Evolutionary conservation across 73 alveolate species (phyloP).

Genomic region (Paramecium tetraurelia): DNA sequence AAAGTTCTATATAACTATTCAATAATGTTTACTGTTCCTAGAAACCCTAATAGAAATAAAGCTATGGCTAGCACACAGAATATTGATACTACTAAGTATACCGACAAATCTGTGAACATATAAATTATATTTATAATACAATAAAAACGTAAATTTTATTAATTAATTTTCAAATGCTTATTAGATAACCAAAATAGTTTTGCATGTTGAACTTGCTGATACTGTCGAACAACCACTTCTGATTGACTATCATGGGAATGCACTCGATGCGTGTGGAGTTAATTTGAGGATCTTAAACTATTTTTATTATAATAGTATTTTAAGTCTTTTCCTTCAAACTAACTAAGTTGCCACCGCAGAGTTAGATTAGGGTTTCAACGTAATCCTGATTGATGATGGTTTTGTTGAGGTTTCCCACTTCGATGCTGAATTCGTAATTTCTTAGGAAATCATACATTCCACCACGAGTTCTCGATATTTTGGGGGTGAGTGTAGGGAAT

Average conservation of each 20-base stretch:
- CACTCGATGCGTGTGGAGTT: background rate
- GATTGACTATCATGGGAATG: background rate
- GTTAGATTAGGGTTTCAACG: background rate
- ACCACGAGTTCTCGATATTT: background rate
- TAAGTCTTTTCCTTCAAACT: background rate
- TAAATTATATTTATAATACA: background rate
- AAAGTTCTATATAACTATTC: background rate
- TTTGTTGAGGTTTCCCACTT: background rate
- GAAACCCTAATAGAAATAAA: background rate
- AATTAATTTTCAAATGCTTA: background rate
- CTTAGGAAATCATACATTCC: background rate
- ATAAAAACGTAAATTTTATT: background rate
- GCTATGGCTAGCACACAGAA: background rate
- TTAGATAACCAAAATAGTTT: background rate
- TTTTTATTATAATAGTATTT: background rate
- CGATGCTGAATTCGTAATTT: background rate
- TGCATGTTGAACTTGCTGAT: background rate
- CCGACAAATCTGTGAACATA: constrained; percentile 32
- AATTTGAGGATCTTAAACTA: background rate
- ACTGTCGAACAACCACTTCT: background rate
- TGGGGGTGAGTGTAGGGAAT: background rate
- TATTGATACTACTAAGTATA: background rate
- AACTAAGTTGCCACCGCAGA: background rate
- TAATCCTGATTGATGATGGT: background rate
- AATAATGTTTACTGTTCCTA: constrained; percentile 15